Conservation (phyloP, 129 eudicot species). For the Chrysanthemum seticuspe region DNA sequence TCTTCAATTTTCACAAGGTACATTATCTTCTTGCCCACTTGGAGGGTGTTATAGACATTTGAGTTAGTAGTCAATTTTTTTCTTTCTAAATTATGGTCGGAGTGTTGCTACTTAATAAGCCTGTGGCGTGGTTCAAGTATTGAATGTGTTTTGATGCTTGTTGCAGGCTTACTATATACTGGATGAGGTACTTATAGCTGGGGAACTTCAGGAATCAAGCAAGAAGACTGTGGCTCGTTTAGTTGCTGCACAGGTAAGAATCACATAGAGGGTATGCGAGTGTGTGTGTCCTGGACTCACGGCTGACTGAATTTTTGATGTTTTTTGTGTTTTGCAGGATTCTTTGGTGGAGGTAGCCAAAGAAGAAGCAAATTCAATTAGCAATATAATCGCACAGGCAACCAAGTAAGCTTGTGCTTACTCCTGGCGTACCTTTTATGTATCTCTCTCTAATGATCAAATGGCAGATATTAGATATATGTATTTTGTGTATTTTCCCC, state of each 20-base stretch:
- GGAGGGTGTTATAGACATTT: slow-evolving; percentile 5
- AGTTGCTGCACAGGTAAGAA: slow-evolving; percentile 75
- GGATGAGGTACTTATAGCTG: slow-evolving; percentile 90
- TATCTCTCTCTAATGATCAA: background rate
- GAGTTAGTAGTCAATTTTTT: background rate
- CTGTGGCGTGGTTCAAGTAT: background rate
- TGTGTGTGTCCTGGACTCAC: background rate
- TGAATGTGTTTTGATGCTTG: background rate
- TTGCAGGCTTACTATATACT: slow-evolving; percentile 88
- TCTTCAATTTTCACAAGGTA: slow-evolving; percentile 94
- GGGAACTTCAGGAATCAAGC: slow-evolving; percentile 98
- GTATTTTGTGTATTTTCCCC: background rate
- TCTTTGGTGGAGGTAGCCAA: slow-evolving; percentile 89
- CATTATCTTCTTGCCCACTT: slow-evolving; percentile 10
- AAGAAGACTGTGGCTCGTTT: slow-evolving; percentile 89
- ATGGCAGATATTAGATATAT: slow-evolving; percentile 9
- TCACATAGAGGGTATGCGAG: background rate
- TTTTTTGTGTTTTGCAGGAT: slow-evolving; percentile 48
- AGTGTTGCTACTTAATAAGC: slow-evolving; percentile 2
- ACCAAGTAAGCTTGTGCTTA: slow-evolving; percentile 50
- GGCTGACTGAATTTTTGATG: slow-evolving; percentile 16
- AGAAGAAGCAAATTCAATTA: slow-evolving; percentile 77
- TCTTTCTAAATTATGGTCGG: background rate
- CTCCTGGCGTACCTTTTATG: background rate
- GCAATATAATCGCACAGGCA: slow-evolving; percentile 92